phyloP scores from a whole-genome alignment of 75 land plant species.

The Selaginella moellendorffii region DNA sequence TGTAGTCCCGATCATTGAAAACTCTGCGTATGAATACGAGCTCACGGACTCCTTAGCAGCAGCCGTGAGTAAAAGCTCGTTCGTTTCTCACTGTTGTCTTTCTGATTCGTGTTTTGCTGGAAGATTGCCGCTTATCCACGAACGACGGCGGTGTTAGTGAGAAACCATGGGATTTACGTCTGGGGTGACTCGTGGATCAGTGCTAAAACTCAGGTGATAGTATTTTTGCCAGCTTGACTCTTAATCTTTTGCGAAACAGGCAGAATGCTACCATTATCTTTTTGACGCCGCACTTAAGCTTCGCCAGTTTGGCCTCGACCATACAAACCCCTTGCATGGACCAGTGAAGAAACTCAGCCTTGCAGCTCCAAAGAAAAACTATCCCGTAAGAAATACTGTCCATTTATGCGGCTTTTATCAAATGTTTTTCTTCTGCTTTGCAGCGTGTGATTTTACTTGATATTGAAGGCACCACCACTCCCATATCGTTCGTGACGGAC shows the following conservation, averaged over 20 bases:
- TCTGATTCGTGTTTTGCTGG: neutral
- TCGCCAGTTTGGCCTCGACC: constrained; percentile 73
- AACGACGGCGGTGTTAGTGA: constrained; percentile 91
- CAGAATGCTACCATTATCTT: constrained; percentile 97
- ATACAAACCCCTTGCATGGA: constrained; percentile 80
- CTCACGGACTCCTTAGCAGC: constrained; percentile 82
- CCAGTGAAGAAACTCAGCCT: constrained; percentile 10
- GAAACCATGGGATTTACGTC: constrained; percentile 95
- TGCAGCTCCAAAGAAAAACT: neutral
- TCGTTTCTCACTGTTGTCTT: no score
- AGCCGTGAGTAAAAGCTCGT: constrained; percentile 46
- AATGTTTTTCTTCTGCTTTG: constrained; percentile 14
- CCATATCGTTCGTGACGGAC: constrained; percentile 91
- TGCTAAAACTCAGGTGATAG: constrained; percentile 90
- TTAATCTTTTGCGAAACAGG: constrained; percentile 36
- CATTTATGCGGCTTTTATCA: constrained; percentile 8
- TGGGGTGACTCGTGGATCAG: constrained; percentile 99
- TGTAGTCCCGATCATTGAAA: constrained; percentile 93
- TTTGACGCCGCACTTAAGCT: constrained; percentile 94
- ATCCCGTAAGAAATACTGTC: neutral
- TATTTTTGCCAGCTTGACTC: no score
- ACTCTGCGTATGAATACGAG: constrained; percentile 86
- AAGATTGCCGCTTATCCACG: constrained; percentile 95
- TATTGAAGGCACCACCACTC: constrained; percentile 98
- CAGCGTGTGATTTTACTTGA: constrained; percentile 83